phyloP scores from a whole-genome alignment of 257 asterid genomes.

The Nicotiana noctiflora region DNA sequence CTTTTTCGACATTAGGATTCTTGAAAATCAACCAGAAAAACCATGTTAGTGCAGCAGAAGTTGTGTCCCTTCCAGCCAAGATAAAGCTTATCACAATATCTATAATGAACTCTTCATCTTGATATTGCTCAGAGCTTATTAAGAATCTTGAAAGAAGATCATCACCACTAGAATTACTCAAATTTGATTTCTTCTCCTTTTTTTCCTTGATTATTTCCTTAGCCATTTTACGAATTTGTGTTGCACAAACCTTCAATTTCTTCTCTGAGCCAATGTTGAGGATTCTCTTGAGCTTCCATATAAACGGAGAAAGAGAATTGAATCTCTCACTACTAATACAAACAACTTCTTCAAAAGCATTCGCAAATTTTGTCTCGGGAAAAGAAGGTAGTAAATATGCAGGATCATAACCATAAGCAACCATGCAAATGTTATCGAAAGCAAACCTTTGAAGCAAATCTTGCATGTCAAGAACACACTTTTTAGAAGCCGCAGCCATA shows the following conservation, averaged over 20 bases:
- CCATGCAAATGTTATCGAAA: conserved; percentile 17
- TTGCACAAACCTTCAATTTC: neutral
- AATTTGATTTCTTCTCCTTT: neutral
- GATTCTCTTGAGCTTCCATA: conserved; percentile 6
- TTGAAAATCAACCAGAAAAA: conserved; percentile 10
- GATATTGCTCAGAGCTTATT: neutral
- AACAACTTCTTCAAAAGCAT: conserved; percentile 11
- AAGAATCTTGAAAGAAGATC: conserved; percentile 17
- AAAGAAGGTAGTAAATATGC: conserved; percentile 11
- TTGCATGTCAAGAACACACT: conserved; percentile 2
- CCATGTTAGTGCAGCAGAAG: conserved; percentile 22
- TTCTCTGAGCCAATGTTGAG: conserved; percentile 15
- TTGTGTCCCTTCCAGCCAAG: conserved; percentile 3
- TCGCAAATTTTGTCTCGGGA: conserved; percentile 9
- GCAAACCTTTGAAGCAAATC: conserved; percentile 11
- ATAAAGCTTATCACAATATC: conserved; percentile 17
- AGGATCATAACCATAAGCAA: conserved; percentile 17
- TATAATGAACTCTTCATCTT: neutral
- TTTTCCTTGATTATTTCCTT: conserved; percentile 3
- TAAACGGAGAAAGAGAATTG: neutral
- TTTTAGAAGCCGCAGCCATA: conserved; percentile 11
- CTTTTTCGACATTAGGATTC: conserved; percentile 12
- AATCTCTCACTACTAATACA: conserved; percentile 1
- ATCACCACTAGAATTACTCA: neutral
- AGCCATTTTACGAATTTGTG: conserved; percentile 14